These are phyloP conservation scores for Cytospora schulzeri DNA, from an alignment of 2,329 filamentous ascomycete species.

Conservation along the genomic window DNA sequence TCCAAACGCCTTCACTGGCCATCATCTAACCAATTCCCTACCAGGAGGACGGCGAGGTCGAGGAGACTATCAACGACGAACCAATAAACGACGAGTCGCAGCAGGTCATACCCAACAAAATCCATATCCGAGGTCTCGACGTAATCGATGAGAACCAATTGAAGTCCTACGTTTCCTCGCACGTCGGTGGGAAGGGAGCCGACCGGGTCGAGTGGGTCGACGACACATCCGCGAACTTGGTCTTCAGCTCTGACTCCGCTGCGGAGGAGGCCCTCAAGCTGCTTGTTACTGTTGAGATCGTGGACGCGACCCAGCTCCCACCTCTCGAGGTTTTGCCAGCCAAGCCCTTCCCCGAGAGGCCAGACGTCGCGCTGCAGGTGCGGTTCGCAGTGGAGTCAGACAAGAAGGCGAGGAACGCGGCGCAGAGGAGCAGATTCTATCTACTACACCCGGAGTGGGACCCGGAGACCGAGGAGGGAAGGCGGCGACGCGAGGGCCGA, in stretches of 20 bases:
- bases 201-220: slow-evolving; percentile 89
- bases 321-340: slow-evolving; percentile 67
- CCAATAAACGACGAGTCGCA: slow-evolving; percentile 34
- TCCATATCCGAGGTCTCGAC: slow-evolving; percentile 85
- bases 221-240: slow-evolving; percentile 84
- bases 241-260: slow-evolving; percentile 63
- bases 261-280: slow-evolving; percentile 59
- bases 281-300: slow-evolving; percentile 54
- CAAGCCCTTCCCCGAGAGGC: slow-evolving; percentile 67
- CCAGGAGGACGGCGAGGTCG: slow-evolving; percentile 46
- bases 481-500: slow-evolving; percentile 59
- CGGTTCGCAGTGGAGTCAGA: slow-evolving; percentile 76
- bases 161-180: slow-evolving; percentile 69
- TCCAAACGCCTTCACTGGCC: too few species aligned
- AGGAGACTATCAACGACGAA: slow-evolving; percentile 35
- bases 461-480: slow-evolving; percentile 59
- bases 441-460: slow-evolving; percentile 89
- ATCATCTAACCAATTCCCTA: slow-evolving; percentile 16
- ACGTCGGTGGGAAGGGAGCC: slow-evolving; percentile 60
- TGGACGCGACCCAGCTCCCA: slow-evolving; percentile 58
- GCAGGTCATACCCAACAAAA: slow-evolving; percentile 57
- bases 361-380: slow-evolving; percentile 70
- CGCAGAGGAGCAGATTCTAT: slow-evolving; percentile 86
- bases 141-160: slow-evolving; percentile 80
- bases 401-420: slow-evolving; percentile 77